phyloP scores from a whole-genome alignment of 192 early-diverging fungal genomes.

The Kickxella alabastrina region DNA sequence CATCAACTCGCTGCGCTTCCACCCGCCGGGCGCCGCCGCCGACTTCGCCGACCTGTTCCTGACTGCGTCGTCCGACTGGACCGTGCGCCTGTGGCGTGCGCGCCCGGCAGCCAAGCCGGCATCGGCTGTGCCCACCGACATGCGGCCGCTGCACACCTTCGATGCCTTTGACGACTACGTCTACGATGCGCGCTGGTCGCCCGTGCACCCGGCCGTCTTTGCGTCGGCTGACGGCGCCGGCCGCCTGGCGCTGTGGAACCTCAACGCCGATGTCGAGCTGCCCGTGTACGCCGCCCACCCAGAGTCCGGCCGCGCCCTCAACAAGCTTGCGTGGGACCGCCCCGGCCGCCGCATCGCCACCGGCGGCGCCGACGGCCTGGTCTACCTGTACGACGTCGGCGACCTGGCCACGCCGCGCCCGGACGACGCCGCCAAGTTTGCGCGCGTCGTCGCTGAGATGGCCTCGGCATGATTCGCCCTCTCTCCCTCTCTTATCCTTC shows the following conservation, averaged over 20 bases:
- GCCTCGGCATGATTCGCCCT: too few species aligned
- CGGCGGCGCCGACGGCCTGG: slow-evolving; percentile 77
- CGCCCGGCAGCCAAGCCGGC: slow-evolving; percentile 53
- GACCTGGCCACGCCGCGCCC: slow-evolving; percentile 59
- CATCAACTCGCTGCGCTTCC: slow-evolving; percentile 87
- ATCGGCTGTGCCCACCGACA: slow-evolving; percentile 34
- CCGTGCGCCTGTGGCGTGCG: slow-evolving; percentile 91
- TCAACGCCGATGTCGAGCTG: slow-evolving; percentile 87
- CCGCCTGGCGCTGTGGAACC: slow-evolving; percentile 87
- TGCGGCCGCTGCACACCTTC: slow-evolving; percentile 78
- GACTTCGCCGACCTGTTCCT: slow-evolving; percentile 92
- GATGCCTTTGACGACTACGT: slow-evolving; percentile 95
- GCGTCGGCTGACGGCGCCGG: slow-evolving; percentile 88
- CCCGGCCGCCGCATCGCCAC: slow-evolving; percentile 75
- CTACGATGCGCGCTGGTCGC: slow-evolving; percentile 97
- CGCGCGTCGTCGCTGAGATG: slow-evolving; percentile 21
- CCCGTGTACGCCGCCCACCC: slow-evolving; percentile 23
- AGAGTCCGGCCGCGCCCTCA: slow-evolving; percentile 66
- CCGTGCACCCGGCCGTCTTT: slow-evolving; percentile 92
- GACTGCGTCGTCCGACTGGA: slow-evolving; percentile 94
- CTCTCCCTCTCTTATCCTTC: too few species aligned
- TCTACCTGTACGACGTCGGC: slow-evolving; percentile 91
- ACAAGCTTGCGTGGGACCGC: slow-evolving; percentile 94
- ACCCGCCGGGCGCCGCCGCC: slow-evolving; percentile 62
- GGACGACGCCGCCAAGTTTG: slow-evolving; percentile 46